Evolutionary conservation across 129 eudicot genomes (phyloP).

Genomic region (Helianthus annuus): DNA sequence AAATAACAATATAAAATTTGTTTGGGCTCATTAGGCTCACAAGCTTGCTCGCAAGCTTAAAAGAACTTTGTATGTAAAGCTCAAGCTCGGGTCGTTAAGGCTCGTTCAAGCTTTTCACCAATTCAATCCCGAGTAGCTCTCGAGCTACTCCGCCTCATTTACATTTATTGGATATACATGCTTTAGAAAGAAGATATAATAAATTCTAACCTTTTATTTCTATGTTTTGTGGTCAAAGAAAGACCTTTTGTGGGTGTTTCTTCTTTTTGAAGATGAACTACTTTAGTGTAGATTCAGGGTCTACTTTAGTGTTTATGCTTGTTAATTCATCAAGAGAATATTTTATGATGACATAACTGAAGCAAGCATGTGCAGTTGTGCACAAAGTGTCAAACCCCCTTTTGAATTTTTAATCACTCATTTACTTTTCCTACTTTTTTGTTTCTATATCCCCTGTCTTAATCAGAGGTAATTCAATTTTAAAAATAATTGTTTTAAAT

Average conservation of each 20-base stretch:
- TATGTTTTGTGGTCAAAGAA: constrained; percentile 10
- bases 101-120: too few relatives aligned
- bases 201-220: background rate
- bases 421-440: constrained; percentile 19
- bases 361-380: constrained; percentile 22
- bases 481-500: constrained; percentile 19
- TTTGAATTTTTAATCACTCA: constrained; percentile 9
- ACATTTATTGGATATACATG: background rate
- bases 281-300: constrained; percentile 29
- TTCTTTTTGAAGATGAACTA: constrained; percentile 35
- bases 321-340: constrained; percentile 17
- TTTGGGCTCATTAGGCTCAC: too few relatives aligned
- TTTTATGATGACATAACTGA: constrained; percentile 18
- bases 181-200: constrained; percentile 4
- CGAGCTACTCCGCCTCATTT: too few relatives aligned
- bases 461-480: constrained; percentile 27
- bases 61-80: too few relatives aligned
- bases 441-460: constrained; percentile 15
- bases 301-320: constrained; percentile 27
- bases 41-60: too few relatives aligned
- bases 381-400: constrained; percentile 19
- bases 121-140: too few relatives aligned
- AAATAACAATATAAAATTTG: too few relatives aligned
- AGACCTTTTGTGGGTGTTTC: constrained; percentile 23
- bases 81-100: too few relatives aligned